These are phyloP conservation scores for Aspergillus tamarii DNA, from an alignment of 2,329 filamentous ascomycete genomes.

Conservation along the genomic window DNA sequence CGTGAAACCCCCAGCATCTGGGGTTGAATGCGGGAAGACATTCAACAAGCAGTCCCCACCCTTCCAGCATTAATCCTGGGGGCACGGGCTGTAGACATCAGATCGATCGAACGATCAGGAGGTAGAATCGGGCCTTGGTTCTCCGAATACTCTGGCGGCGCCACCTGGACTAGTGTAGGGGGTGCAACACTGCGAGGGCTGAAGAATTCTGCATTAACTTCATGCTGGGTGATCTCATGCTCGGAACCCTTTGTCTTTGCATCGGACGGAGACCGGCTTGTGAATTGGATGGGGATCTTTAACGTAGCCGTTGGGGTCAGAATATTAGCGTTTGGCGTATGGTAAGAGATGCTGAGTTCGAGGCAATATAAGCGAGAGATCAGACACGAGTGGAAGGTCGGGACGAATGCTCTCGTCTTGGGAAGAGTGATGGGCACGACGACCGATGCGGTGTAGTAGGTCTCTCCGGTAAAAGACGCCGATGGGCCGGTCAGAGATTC, in stretches of 20 bases:
- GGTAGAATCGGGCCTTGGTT: not conserved
- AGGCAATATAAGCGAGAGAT: conserved; percentile 66
- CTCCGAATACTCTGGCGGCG: not conserved
- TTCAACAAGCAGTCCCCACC: not conserved
- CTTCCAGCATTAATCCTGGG: not conserved
- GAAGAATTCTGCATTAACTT: conserved; percentile 27
- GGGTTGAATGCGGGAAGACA: not conserved
- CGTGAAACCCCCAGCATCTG: not conserved
- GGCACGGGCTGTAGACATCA: not conserved
- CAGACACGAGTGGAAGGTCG: conserved; percentile 72
- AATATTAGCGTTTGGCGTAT: conserved; percentile 51
- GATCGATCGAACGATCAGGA: not conserved
- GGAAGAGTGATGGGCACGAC: conserved; percentile 67
- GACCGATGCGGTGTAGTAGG: conserved; percentile 65
- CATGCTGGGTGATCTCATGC: conserved; percentile 21
- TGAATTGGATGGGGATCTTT: conserved; percentile 49
- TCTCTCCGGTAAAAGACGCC: conserved; percentile 47
- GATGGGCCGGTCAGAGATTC: conserved; percentile 38
- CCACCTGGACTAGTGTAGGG: not conserved
- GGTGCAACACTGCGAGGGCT: conserved; percentile 21
- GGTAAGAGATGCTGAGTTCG: conserved; percentile 60
- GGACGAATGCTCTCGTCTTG: conserved; percentile 63
- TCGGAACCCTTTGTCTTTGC: conserved; percentile 2
- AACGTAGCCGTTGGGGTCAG: conserved; percentile 44
- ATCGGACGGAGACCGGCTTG: conserved; percentile 22